A percentile compares a stretch with the other conserved stretches of the same genome.
phyloP scores from a whole-genome alignment of 2,329 filamentous ascomycete species.

The Penicillium sp. region DNA sequence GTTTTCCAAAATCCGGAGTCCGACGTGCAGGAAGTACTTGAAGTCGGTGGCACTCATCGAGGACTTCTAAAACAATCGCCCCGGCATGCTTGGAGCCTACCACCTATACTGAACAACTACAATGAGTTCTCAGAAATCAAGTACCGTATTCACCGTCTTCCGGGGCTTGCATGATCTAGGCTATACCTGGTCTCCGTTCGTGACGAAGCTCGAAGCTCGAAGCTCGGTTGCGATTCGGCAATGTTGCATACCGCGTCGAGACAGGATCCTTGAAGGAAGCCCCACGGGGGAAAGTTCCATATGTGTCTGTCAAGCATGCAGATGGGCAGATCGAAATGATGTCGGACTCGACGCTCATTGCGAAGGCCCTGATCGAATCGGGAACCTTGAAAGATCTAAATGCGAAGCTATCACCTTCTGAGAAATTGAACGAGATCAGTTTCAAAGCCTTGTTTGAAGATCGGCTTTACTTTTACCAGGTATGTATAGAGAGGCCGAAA shows the following conservation, averaged over 20 bases:
- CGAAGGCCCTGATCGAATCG: slow-evolving; percentile 43
- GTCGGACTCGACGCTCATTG: slow-evolving; percentile 58
- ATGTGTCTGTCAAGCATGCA: slow-evolving; percentile 41
- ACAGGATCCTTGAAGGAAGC: slow-evolving; percentile 47
- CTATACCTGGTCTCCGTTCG: slow-evolving; percentile 62
- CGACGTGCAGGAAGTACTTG: neutral
- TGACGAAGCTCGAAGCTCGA: slow-evolving; percentile 63
- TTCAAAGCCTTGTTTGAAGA: slow-evolving; percentile 59
- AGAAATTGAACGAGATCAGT: slow-evolving; percentile 51
- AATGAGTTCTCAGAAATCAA: neutral
- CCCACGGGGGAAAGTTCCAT: slow-evolving; percentile 62
- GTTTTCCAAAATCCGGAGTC: neutral
- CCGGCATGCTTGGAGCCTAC: neutral
- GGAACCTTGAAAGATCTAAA: slow-evolving; percentile 53
- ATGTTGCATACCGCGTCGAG: slow-evolving; percentile 47
- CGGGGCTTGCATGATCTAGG: slow-evolving; percentile 48
- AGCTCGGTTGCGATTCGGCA: slow-evolving; percentile 56
- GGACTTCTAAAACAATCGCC: neutral
- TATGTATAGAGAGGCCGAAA: slow-evolving; percentile 18
- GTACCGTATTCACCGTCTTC: slow-evolving; percentile 42
- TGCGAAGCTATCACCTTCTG: slow-evolving; percentile 34
- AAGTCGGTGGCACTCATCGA: neutral
- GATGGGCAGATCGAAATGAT: slow-evolving; percentile 29
- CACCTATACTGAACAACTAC: neutral
- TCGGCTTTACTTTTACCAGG: slow-evolving; percentile 58